Conservation (phyloP, 768 basidiomycete genomes). For the Lactarius pseudohatsudake region DNA sequence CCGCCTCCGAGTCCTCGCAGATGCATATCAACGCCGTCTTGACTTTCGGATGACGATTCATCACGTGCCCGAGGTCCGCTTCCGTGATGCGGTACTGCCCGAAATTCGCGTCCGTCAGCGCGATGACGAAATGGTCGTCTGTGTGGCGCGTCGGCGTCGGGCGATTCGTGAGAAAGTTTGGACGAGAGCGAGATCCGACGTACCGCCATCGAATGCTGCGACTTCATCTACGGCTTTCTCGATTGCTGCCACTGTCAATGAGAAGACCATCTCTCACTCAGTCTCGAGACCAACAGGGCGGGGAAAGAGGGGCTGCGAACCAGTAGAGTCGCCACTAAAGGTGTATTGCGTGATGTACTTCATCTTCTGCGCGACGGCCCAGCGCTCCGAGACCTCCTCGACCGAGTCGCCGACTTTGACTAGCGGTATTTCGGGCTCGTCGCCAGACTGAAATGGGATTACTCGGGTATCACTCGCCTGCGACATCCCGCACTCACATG, state of each 20-base stretch:
- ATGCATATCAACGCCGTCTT: conserved; percentile 68
- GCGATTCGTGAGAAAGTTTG: neutral
- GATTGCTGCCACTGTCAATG: conserved; percentile 56
- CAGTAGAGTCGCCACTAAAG: conserved; percentile 66
- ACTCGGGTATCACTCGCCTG: neutral
- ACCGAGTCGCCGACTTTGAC: conserved; percentile 52
- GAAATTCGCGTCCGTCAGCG: conserved; percentile 72
- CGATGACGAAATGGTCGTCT: conserved; percentile 75
- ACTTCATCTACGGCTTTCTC: conserved; percentile 60
- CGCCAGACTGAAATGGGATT: conserved; percentile 50
- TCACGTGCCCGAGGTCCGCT: conserved; percentile 54
- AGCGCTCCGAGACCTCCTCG: conserved; percentile 54
- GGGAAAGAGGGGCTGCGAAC: conserved; percentile 35
- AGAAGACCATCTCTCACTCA: neutral
- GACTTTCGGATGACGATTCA: conserved; percentile 62
- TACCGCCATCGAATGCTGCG: conserved; percentile 60
- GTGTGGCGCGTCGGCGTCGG: neutral
- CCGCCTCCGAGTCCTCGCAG: conserved; percentile 63
- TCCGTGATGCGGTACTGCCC: conserved; percentile 59
- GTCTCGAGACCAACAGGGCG: conserved; percentile 15
- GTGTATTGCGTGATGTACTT: conserved; percentile 64
- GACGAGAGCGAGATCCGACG: conserved; percentile 23
- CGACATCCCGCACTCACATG: conserved; percentile 46
- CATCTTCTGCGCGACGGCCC: conserved; percentile 73
- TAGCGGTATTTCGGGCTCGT: conserved; percentile 55